A percentile compares a stretch with the other conserved stretches of the same genome.
Evolutionary conservation across 768 basidiomycete genomes (phyloP).

Genomic region (Lentinula lateritia): DNA sequence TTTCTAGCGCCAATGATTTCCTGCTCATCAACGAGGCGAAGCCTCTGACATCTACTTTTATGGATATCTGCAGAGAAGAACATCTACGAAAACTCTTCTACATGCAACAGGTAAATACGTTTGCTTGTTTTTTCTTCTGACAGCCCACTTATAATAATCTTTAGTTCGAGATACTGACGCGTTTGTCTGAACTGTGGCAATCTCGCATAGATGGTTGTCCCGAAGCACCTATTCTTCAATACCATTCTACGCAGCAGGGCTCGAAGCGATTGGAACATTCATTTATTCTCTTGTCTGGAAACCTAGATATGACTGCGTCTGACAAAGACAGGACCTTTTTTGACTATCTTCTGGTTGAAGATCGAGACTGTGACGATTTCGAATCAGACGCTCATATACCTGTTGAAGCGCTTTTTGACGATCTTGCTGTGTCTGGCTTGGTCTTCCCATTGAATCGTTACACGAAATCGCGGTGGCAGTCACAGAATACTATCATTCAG

Average conservation of each 20-base stretch:
- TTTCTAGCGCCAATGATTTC: constrained; percentile 17
- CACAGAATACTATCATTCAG: constrained; percentile 33
- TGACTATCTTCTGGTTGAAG: constrained; percentile 39
- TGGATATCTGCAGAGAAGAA: constrained; percentile 38
- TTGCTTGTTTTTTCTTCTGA: neutral
- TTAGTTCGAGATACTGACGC: constrained; percentile 45
- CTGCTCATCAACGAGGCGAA: constrained; percentile 40
- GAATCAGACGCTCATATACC: constrained; percentile 26
- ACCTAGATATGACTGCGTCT: constrained; percentile 31
- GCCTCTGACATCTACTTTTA: constrained; percentile 31
- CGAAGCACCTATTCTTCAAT: constrained; percentile 41
- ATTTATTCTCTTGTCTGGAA: constrained; percentile 38
- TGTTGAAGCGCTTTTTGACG: constrained; percentile 44
- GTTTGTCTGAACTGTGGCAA: constrained; percentile 41
- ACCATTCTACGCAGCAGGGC: constrained; percentile 20
- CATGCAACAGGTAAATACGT: constrained; percentile 41
- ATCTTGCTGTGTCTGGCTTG: constrained; percentile 38
- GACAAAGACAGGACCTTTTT: constrained; percentile 38
- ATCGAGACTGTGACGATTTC: constrained; percentile 17
- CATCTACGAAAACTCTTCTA: constrained; percentile 46
- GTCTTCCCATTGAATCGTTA: constrained; percentile 38
- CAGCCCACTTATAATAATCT: neutral
- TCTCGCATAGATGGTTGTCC: constrained; percentile 44
- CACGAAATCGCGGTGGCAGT: constrained; percentile 30
- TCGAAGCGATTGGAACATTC: constrained; percentile 24